Conservation (phyloP, 2,329 filamentous ascomycete genomes). For the Pseudogymnoascus sp. region DNA sequence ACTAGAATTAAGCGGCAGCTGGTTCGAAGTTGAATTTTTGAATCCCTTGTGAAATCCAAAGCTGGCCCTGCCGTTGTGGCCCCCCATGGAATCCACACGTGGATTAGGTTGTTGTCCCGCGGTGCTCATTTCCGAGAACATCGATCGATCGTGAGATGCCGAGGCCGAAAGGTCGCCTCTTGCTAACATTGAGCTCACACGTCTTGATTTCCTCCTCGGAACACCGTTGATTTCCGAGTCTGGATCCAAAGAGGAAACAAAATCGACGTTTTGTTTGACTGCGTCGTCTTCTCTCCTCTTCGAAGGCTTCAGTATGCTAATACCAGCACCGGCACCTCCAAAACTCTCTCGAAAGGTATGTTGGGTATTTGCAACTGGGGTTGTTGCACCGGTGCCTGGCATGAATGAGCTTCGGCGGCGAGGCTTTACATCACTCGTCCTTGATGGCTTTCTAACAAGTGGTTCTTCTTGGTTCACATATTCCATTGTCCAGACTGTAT, state of each 20-base stretch:
- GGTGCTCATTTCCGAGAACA: slow-evolving; percentile 65
- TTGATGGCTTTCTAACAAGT: slow-evolving; percentile 36
- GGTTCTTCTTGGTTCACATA: slow-evolving; percentile 60
- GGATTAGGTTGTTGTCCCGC: slow-evolving; percentile 35
- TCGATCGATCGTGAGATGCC: slow-evolving; percentile 58
- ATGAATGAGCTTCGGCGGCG: slow-evolving; percentile 50
- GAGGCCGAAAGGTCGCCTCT: slow-evolving; percentile 80
- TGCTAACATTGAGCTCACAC: slow-evolving; percentile 86
- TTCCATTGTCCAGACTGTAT: slow-evolving; percentile 77
- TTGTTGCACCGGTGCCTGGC: slow-evolving; percentile 66
- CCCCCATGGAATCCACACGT: slow-evolving; percentile 55
- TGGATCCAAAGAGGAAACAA: slow-evolving; percentile 65
- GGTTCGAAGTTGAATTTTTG: slow-evolving; percentile 26
- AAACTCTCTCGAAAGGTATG: slow-evolving; percentile 71
- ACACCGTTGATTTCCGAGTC: slow-evolving; percentile 50
- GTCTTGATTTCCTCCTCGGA: slow-evolving; percentile 56
- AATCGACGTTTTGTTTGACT: slow-evolving; percentile 41
- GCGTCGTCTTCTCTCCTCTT: slow-evolving; percentile 17
- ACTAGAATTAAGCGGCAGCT: slow-evolving; percentile 34
- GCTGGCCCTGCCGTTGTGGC: slow-evolving; percentile 51
- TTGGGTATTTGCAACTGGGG: slow-evolving; percentile 57
- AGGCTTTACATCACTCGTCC: slow-evolving; percentile 30
- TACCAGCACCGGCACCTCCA: slow-evolving; percentile 33
- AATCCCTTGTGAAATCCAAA: slow-evolving; percentile 20
- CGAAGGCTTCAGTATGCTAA: slow-evolving; percentile 17